Base-by-base conservation (phyloP, 73 alveolate species). In the Paramecium caudatum region DNA sequence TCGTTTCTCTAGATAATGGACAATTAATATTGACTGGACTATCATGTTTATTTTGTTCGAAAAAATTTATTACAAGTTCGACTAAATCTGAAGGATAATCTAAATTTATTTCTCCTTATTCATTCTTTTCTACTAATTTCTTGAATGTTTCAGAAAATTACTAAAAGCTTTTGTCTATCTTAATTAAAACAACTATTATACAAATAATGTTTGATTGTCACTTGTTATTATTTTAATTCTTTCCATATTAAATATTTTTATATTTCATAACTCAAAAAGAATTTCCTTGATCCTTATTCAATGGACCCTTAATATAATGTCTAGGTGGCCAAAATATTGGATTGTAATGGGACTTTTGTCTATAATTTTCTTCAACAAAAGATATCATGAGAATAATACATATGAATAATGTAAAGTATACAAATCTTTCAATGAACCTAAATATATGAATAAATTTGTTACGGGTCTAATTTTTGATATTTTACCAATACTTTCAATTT, bases 201-300 rank as follows among this genome's bases (percentile, higher is more conserved):
- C n/a, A n/a, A n/a, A n/a, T n/a, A n/a, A n/a, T n/a, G n/a, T n/a
- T n/a, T n/a, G n/a, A n/a, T n/a, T n/a, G n/a, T n/a, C n/a, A n/a
- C n/a, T n/a, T n/a, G n/a, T n/a, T n/a, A n/a, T n/a, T n/a, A n/a
- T n/a, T n/a, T n/a, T n/a, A n/a, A n/a, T n/a, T n/a, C n/a, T n/a
- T n/a, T n/a, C n/a, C n/a, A n/a, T n/a, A n/a, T n/a, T n/a, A n/a
- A n/a, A n/a, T n/a, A n/a, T n/a, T n/a, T n/a, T n/a, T n/a, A n/a
- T n/a, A n/a, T n/a, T n/a, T n/a, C n/a, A n/a, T n/a, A 55, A 65
- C 84, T 86, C 93, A 86, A 86, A 86, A 49, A 13, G 90, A 62
- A 46, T 86, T 86, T 0, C 90, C 93, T 86, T 86, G 55, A 69
- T 86, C 93, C 46, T 21, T 86, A 49, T 36, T 63, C n/a, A 86